phyloP scores from a whole-genome alignment of 2,329 filamentous ascomycete genomes.

The Aureobasidium zeae region DNA sequence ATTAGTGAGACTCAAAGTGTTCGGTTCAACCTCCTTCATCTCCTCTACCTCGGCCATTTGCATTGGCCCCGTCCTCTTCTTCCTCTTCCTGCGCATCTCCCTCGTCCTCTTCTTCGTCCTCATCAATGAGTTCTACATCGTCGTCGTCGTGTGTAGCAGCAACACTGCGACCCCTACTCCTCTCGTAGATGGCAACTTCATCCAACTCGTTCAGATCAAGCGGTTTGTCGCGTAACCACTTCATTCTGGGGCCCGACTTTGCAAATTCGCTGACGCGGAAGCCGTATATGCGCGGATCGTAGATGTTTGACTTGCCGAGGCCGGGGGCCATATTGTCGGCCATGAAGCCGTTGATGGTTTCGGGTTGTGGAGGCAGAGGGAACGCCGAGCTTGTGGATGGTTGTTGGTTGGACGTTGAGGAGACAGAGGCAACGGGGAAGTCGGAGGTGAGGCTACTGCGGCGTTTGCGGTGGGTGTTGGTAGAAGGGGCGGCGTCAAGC shows the following conservation, averaged over 20 bases:
- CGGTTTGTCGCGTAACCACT: slow-evolving; percentile 84
- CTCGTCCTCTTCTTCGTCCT: slow-evolving; percentile 18
- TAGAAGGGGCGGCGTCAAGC: slow-evolving; percentile 11
- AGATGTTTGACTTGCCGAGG: slow-evolving; percentile 71
- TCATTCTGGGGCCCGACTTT: slow-evolving; percentile 86
- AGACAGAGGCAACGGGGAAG: slow-evolving; percentile 21
- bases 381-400: no score
- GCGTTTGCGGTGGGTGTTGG: slow-evolving; percentile 15
- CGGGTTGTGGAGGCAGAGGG: slow-evolving; percentile 38
- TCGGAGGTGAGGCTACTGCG: slow-evolving; percentile 18
- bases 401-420: no score
- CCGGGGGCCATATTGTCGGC: slow-evolving; percentile 81
- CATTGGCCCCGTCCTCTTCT: slow-evolving; percentile 5
- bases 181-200: slow-evolving; percentile 47
- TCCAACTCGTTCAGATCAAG: slow-evolving; percentile 72
- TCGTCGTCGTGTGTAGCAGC: slow-evolving; percentile 32
- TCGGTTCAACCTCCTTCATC: slow-evolving; percentile 30
- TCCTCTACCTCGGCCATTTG: slow-evolving; percentile 31
- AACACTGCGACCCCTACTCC: slow-evolving; percentile 30
- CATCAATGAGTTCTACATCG: slow-evolving; percentile 16
- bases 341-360: slow-evolving; percentile 72
- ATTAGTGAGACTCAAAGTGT: no score
- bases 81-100: slow-evolving; percentile 17
- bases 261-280: slow-evolving; percentile 90
- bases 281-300: slow-evolving; percentile 92